phyloP scores from a whole-genome alignment of 352 stramenopile species.

The Thalassiosira mediterranea region DNA sequence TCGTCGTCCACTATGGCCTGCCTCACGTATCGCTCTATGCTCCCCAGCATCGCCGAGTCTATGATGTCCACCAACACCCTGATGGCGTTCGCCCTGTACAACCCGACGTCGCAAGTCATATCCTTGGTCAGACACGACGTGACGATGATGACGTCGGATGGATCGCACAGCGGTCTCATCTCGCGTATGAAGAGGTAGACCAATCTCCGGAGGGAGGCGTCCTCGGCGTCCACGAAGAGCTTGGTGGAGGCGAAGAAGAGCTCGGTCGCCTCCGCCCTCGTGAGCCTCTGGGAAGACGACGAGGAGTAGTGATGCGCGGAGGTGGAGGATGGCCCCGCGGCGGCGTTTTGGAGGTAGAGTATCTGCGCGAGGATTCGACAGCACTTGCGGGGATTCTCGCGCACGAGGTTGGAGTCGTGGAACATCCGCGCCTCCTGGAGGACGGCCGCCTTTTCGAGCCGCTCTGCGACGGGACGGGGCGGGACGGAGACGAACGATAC shows the following conservation, averaged over 20 bases:
- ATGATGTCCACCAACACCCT: constrained; percentile 93
- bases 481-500: no score
- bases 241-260: constrained; percentile 99
- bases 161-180: constrained; percentile 88
- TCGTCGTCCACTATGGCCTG: constrained; percentile 99
- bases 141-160: constrained; percentile 98
- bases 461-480: constrained; percentile 14
- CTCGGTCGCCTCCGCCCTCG: constrained; percentile 93
- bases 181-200: constrained; percentile 99
- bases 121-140: constrained; percentile 99
- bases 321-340: constrained; percentile 46
- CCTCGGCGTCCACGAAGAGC: constrained; percentile 96
- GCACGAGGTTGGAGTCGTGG: constrained; percentile 96
- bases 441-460: constrained; percentile 79
- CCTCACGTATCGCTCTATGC: constrained; percentile 96
- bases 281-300: constrained; percentile 98
- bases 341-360: constrained; percentile 97
- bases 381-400: constrained; percentile 95
- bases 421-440: constrained; percentile 99
- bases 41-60: constrained; percentile 87
- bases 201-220: constrained; percentile 97
- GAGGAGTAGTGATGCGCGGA: no score
- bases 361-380: constrained; percentile 99
- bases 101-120: constrained; percentile 95
- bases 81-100: constrained; percentile 98